Base-by-base conservation (phyloP, 2,329 filamentous ascomycete genomes). In the Claviceps monticola region DNA sequence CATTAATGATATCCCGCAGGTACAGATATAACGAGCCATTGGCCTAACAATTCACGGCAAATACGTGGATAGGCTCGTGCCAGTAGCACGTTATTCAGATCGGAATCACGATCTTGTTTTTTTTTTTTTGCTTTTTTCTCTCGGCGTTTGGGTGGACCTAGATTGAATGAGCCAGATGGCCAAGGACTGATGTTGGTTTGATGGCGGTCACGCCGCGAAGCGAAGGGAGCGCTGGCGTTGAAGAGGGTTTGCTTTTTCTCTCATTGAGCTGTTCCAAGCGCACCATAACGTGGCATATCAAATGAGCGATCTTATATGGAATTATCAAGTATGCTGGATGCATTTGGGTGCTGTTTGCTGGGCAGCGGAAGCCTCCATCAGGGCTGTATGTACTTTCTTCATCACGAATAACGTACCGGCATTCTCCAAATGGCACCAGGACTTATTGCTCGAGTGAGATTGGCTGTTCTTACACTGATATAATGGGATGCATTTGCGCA, bases 1-100 rank as follows among this genome's bases (percentile, higher is more conserved):
- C 58, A 75, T 87, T 66, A 79, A 79, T 44, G 84, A 81, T 57
- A 75, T 95, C 51, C 88, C 88, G 2, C 62, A 65, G 49, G 63
- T 68, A 21, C 64, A 67, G 53, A 60, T 49, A 59, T 71, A 61
- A 53, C 21, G 21, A 21, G 42, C 16, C 16, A 34, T 11, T 34
- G 29, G 29, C 9, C 29, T 34, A 4, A 11, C 3, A 34, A 11
- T 34, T 11, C 29, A 4, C 29, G 29, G 29, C 29, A 34, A 9
- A 34, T 11, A 9, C 29, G 9, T 34, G 29, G 9, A 34, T 34
- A 34, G 29, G 4, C 29, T 34, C 29, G 29, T 34, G 29, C 29
- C 9, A 34, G 29, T 34, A 34, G 29, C 29, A 34, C 29, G 29
- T 34, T 11, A 11, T 34, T 4, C 9, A 11, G 9, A 34, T 4